A percentile compares a stretch with the other conserved stretches of the same genome.
Conservation (phyloP, 2,329 filamentous ascomycete genomes). For the Drechslerella dactyloides region DNA sequence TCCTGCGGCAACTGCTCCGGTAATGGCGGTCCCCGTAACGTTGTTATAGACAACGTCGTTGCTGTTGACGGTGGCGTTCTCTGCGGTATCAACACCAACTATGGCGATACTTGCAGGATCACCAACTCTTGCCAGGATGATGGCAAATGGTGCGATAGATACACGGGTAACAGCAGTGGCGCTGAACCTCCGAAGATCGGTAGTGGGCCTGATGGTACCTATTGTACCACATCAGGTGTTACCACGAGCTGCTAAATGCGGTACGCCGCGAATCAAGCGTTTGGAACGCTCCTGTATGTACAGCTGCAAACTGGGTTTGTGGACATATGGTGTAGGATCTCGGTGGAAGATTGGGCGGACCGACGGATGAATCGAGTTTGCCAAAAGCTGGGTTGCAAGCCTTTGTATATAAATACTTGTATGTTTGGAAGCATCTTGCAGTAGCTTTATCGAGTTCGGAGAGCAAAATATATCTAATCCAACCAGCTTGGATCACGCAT, state of each 20-base stretch:
- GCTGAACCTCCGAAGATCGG: conserved; percentile 58
- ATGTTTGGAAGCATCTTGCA: no score
- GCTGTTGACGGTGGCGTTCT: conserved; percentile 59
- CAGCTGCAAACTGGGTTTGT: no score
- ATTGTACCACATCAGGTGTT: conserved; percentile 54
- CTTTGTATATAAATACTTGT: no score
- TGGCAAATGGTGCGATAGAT: conserved; percentile 56
- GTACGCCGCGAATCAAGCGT: no score
- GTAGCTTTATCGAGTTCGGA: no score
- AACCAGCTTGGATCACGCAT: no score
- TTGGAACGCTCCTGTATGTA: no score
- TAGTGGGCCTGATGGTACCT: conserved; percentile 57
- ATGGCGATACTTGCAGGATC: conserved; percentile 61
- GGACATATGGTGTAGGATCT: no score
- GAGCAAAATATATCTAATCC: no score
- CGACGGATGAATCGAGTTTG: no score
- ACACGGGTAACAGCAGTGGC: conserved; percentile 58
- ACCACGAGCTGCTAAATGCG: conserved; percentile 13
- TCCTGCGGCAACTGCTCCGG: conserved; percentile 63
- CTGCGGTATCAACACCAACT: conserved; percentile 64
- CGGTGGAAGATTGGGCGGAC: no score
- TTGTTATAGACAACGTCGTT: conserved; percentile 61
- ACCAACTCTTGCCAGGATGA: conserved; percentile 58
- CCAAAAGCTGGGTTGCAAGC: no score
- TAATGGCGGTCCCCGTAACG: conserved; percentile 59